Base-by-base conservation (phyloP, 2,329 filamentous ascomycete genomes). In the Ophiocordyceps camponoti-leonardi region DNA sequence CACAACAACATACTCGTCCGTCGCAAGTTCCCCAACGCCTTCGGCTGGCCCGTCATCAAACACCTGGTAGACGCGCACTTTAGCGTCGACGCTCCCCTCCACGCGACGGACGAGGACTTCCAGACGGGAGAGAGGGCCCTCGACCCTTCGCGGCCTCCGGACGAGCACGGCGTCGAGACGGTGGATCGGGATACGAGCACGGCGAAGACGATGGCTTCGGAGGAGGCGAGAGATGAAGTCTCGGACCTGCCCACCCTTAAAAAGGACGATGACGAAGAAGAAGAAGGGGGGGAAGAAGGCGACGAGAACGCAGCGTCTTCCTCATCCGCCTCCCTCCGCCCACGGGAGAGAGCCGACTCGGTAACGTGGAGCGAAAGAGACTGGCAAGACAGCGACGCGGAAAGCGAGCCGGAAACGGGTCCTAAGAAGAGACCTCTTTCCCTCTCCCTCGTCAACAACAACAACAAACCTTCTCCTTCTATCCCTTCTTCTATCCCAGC, bases 11-110 rank as follows among this genome's bases (percentile, higher is more conserved):
- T 45, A 20, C 83, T 96, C 49, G 92, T 98, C 22, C 82, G 92
- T 14, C 81, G 92, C 46, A 94, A 87, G 81, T 98, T 98, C 60
- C 82, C 87, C 47, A 98, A 98, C 57, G 92, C 92, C 0, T 94
- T 94, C 55, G 92, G 92, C 2, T 98, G 92, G 92, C 92, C 92
- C 0, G 92, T 98, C 1, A 70, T 96, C 44, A 88, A 42, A 30
- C 44, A 98, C 31, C 44, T 37, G 12, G 20, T 39, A 18, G 28
- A 42, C 31, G 28, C 42, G 8, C 42, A 44, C 30, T 44, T 44
- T 63, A 67, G 96, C 19, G 90, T 92, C 45, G 88, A 96, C 55
- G 87, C 86, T 0, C 92, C 98, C 23, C 23, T 8, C 23, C 23
- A 8, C 23, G 23, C 23, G 23, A 26, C 23, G 8, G 23, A 26